phyloP scores from a whole-genome alignment of 2,329 filamentous ascomycete genomes.

The Fusarium xyrophilum region DNA sequence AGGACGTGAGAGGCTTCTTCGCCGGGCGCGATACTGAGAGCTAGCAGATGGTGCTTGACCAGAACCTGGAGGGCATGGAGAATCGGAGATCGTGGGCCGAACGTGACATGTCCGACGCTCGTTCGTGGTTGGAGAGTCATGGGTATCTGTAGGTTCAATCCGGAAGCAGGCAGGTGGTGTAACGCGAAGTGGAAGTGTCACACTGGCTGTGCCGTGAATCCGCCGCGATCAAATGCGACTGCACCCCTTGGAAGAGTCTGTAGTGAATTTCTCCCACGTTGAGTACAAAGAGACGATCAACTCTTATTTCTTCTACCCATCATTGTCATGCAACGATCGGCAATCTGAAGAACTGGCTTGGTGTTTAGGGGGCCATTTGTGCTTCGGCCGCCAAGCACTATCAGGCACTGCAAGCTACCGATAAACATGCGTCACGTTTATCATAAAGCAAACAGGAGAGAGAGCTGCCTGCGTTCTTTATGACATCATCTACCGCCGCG shows the following conservation, averaged over 20 bases:
- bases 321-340: accelerated
- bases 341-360: accelerated
- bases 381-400: background rate
- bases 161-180: background rate
- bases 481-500: background rate
- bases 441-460: accelerated
- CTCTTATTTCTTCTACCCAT: accelerated
- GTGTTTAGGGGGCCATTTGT: background rate
- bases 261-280: accelerated
- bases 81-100: background rate
- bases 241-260: background rate
- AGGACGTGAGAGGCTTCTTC: background rate
- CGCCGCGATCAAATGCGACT: no score
- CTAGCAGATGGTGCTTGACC: no score
- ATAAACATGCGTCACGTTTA: accelerated
- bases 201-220: no score
- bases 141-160: background rate
- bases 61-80: background rate
- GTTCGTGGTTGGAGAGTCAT: background rate
- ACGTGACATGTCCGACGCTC: background rate
- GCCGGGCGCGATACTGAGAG: no score
- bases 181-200: accelerated
- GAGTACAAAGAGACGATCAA: accelerated
- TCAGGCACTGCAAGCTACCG: background rate
- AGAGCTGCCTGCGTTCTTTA: accelerated